These are phyloP conservation scores for Pulveroboletus ravenelii DNA, from an alignment of 768 basidiomycete species.

Conservation along the genomic window DNA sequence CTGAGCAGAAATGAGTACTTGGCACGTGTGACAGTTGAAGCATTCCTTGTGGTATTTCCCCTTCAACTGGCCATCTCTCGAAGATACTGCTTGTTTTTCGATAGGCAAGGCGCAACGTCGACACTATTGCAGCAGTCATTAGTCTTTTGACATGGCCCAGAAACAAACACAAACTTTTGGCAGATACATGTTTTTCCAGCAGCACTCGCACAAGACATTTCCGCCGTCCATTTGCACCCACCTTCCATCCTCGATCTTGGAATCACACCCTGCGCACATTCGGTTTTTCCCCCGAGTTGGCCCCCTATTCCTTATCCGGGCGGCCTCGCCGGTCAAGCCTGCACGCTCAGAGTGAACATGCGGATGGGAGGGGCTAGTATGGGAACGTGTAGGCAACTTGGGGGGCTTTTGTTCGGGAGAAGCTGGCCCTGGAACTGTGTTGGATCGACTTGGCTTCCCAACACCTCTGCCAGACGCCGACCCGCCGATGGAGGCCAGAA, in stretches of 20 bases:
- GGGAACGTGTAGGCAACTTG: constrained; percentile 54
- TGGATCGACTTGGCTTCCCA: constrained; percentile 41
- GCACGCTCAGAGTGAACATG: constrained; percentile 30
- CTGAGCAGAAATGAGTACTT: constrained; percentile 41
- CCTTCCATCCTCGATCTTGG: constrained; percentile 69
- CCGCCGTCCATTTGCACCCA: constrained; percentile 80
- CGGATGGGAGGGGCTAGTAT: constrained; percentile 44
- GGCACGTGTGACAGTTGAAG: constrained; percentile 83
- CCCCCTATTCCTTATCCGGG: constrained; percentile 30
- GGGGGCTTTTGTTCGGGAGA: constrained; percentile 43
- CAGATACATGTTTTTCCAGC: constrained; percentile 96
- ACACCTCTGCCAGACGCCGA: constrained; percentile 12
- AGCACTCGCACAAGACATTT: constrained; percentile 76
- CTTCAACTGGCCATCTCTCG: constrained; percentile 89
- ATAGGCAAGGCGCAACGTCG: constrained; percentile 84
- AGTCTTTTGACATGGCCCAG: neutral
- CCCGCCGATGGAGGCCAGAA: constrained; percentile 28
- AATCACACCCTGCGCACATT: constrained; percentile 65
- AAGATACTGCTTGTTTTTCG: constrained; percentile 87
- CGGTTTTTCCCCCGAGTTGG: constrained; percentile 34
- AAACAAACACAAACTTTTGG: constrained; percentile 59
- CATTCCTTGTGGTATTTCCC: constrained; percentile 93
- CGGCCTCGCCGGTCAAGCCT: constrained; percentile 24
- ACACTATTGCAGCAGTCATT: constrained; percentile 46
- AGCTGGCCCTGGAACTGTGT: constrained; percentile 45